Conservation (phyloP, 2,329 filamentous ascomycete genomes). For the Arthrobotrys musiformis region DNA sequence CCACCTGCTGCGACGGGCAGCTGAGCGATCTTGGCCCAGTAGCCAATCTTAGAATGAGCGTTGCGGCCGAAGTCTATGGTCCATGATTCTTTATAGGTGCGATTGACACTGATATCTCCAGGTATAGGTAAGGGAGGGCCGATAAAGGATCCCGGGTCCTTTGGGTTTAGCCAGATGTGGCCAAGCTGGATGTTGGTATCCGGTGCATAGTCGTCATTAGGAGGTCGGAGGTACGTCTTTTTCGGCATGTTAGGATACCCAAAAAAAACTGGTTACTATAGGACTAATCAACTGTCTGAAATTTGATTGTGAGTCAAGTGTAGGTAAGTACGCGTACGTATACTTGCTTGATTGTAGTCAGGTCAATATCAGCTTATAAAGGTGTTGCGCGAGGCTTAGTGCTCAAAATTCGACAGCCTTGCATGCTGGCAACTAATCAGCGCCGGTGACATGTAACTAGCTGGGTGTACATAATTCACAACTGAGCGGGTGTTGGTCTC, state of each 20-base stretch:
- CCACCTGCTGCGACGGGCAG: not conserved
- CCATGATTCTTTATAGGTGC: constrained; percentile 1
- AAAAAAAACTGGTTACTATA: too few relatives aligned
- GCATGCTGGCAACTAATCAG: too few relatives aligned
- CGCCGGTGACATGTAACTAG: too few relatives aligned
- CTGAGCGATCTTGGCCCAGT: not conserved
- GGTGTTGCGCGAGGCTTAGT: too few relatives aligned
- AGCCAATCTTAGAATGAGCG: not conserved
- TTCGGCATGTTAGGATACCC: not conserved
- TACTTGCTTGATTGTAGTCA: too few relatives aligned
- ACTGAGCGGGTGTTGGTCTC: too few relatives aligned
- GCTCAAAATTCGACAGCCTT: too few relatives aligned
- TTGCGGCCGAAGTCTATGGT: constrained; percentile 1
- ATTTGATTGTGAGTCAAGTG: too few relatives aligned
- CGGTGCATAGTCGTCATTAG: constrained; percentile 15
- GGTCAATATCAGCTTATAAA: too few relatives aligned
- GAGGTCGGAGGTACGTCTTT: constrained; percentile 6
- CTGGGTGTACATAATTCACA: too few relatives aligned
- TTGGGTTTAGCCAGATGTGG: constrained; percentile 7
- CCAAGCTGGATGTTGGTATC: not conserved
- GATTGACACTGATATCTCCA: not conserved
- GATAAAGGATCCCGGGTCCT: not conserved
- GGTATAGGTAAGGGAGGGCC: not conserved
- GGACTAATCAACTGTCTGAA: too few relatives aligned
- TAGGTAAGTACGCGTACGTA: too few relatives aligned